Conservation (phyloP, 2,329 filamentous ascomycete species). For the Periconia sp. region DNA sequence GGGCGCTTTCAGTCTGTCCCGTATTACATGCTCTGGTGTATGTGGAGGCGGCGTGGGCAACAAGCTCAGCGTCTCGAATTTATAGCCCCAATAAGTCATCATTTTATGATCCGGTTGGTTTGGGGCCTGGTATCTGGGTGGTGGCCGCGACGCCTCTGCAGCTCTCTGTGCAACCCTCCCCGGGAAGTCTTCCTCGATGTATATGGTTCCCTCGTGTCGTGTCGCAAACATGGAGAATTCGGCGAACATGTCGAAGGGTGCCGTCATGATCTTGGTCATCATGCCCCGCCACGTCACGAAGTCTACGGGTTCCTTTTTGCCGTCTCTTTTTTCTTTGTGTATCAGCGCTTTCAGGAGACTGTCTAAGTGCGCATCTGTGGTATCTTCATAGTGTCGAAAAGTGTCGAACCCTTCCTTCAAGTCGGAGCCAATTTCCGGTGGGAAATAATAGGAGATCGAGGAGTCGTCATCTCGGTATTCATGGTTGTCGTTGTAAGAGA, state of each 20-base stretch:
- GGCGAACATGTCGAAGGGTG: constrained; percentile 76
- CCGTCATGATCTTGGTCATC: constrained; percentile 96
- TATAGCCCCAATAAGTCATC: constrained; percentile 98
- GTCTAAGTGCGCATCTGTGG: constrained; percentile 83
- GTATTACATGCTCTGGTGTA: constrained; percentile 74
- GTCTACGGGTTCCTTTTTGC: constrained; percentile 71
- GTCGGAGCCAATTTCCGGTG: constrained; percentile 69
- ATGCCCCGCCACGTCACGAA: constrained; percentile 94
- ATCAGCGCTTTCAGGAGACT: constrained; percentile 76
- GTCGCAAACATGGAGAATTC: constrained; percentile 98
- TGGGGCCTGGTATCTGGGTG: constrained; percentile 44
- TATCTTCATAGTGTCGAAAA: constrained; percentile 82
- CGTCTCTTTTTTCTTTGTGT: constrained; percentile 68
- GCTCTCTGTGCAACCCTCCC: constrained; percentile 66
- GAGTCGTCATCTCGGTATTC: constrained; percentile 74
- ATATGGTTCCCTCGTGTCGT: constrained; percentile 75
- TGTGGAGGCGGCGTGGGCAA: constrained; percentile 80
- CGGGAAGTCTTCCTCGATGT: constrained; percentile 86
- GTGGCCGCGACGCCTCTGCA: constrained; percentile 40
- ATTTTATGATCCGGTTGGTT: constrained; percentile 68
- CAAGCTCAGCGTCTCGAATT: constrained; percentile 86
- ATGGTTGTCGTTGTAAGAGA: constrained; percentile 89
- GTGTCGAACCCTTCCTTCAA: constrained; percentile 78
- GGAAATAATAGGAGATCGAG: constrained; percentile 86
- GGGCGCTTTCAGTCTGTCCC: constrained; percentile 67